Conservation (phyloP, 2,329 filamentous ascomycete genomes). For the Xylaria sp. region DNA sequence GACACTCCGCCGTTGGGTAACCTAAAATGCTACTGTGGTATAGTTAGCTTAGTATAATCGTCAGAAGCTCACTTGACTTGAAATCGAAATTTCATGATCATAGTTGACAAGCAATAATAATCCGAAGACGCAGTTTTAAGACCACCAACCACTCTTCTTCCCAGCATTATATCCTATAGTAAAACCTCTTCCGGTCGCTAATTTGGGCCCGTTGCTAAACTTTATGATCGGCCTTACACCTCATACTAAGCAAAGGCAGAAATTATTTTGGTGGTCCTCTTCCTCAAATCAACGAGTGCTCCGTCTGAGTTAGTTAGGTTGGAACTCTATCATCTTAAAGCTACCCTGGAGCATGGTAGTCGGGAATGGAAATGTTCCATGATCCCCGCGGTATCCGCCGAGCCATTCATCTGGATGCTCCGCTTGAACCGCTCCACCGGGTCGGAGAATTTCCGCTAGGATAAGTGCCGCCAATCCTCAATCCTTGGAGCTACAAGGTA, state of each 20-base stretch:
- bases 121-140: no score
- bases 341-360: background rate
- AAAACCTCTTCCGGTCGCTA: no score
- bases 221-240: background rate
- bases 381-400: background rate
- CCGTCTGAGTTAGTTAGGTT: no score
- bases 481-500: background rate
- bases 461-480: background rate
- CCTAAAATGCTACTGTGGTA: no score
- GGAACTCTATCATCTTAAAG: background rate
- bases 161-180: no score
- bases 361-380: background rate
- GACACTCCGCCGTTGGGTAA: no score
- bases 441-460: constrained; percentile 10
- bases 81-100: no score
- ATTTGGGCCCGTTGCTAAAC: background rate
- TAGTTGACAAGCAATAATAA: no score
- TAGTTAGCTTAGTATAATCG: no score
- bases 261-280: background rate
- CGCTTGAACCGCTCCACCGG: constrained; percentile 28
- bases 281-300: background rate
- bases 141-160: no score
- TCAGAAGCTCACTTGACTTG: no score
- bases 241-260: no score
- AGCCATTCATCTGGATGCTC: constrained; percentile 9